Conservation (phyloP, 495 filamentous ascomycete species). For the Talaromyces proteolyticus region DNA sequence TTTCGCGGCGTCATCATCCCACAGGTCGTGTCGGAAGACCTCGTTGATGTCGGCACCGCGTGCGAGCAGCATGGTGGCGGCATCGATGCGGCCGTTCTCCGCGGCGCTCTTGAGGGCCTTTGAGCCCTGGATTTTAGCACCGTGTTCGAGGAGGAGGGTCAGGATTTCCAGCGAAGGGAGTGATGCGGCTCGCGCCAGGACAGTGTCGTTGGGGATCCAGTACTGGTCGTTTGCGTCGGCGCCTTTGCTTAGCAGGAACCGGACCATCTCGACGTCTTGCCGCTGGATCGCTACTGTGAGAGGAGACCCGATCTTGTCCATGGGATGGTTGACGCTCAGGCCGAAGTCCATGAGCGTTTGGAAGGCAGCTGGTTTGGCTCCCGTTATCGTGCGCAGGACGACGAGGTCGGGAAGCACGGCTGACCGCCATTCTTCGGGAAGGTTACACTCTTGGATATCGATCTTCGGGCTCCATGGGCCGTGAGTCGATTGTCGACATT, state of each 20-base stretch:
- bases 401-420: not conserved
- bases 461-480: not conserved
- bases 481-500: not conserved
- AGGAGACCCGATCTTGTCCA: not conserved
- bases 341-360: not conserved
- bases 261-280: constrained; percentile 5
- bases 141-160: constrained; percentile 5
- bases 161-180: not conserved
- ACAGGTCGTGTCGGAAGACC: too few species aligned
- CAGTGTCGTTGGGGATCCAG: not conserved
- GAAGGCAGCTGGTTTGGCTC: not conserved
- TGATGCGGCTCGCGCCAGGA: not conserved
- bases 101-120: too few species aligned
- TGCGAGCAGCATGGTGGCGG: too few species aligned
- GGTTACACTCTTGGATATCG: not conserved
- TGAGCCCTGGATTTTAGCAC: too few species aligned
- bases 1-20: too few species aligned
- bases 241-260: constrained; percentile 9
- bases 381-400: not conserved
- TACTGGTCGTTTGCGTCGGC: constrained; percentile 1
- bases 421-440: not conserved
- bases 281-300: not conserved
- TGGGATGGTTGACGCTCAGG: not conserved
- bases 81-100: too few species aligned
- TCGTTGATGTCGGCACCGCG: too few species aligned